Evolutionary conservation across 257 asterid genomes (phyloP).

Genomic region (Penstemon newberryi): DNA sequence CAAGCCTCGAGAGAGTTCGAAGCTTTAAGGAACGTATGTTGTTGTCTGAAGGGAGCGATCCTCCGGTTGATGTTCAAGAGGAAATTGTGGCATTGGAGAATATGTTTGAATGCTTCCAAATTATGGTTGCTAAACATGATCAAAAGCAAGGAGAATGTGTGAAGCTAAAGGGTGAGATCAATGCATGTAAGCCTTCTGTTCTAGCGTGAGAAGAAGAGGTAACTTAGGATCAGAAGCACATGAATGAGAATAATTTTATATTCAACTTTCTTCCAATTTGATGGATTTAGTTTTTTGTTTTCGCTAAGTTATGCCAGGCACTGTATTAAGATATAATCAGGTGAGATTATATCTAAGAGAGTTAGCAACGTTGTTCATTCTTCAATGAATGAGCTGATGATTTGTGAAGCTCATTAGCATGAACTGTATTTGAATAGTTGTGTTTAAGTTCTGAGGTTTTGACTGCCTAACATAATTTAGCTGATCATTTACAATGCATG

Average conservation of each 20-base stretch:
- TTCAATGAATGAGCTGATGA: neutral
- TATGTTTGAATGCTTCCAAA: constrained; percentile 46
- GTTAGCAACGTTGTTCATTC: neutral
- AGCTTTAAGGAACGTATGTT: constrained; percentile 40
- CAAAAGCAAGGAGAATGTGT: constrained; percentile 44
- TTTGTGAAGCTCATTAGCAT: neutral
- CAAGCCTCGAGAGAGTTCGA: constrained; percentile 42
- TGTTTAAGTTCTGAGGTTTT: constrained; percentile 16
- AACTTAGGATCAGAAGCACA: neutral
- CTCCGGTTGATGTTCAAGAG: constrained; percentile 29
- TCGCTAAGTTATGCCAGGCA: no score
- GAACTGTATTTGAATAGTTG: neutral
- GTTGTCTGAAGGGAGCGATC: constrained; percentile 20
- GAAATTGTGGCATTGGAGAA: constrained; percentile 53
- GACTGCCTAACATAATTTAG: neutral
- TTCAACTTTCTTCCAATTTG: no score
- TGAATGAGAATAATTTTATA: no score
- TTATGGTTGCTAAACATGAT: constrained; percentile 36
- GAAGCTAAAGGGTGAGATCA: constrained; percentile 38
- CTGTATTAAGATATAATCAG: no score
- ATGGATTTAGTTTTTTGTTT: no score
- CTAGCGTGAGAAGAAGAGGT: constrained; percentile 37
- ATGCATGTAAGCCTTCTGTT: constrained; percentile 46
- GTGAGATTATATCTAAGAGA: neutral
- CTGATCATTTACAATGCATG: no score